These are phyloP conservation scores for Themeda triandra DNA, from an alignment of 176 grass and related monocot genomes.

Conservation along the genomic window DNA sequence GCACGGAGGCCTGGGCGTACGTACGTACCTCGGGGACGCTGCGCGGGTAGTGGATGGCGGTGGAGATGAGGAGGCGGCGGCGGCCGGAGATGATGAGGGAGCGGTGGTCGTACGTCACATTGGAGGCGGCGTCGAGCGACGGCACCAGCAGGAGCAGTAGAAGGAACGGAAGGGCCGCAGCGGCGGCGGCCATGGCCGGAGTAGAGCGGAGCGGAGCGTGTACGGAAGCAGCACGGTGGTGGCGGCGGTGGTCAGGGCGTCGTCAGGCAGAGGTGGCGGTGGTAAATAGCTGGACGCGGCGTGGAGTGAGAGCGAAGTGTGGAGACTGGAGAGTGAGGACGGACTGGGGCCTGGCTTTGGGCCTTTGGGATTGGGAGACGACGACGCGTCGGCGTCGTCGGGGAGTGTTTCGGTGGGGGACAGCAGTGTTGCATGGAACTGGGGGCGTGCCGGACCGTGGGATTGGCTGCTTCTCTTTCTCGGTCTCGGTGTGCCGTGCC, in stretches of 20 bases:
- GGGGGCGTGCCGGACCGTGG: background rate
- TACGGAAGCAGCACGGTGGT: background rate
- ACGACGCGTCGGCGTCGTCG: background rate
- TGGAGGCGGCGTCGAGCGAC: constrained; percentile 24
- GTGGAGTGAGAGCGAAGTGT: background rate
- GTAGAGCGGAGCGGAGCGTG: too few relatives aligned
- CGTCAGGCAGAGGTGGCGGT: background rate
- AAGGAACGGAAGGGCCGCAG: constrained; percentile 14
- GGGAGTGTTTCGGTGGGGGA: constrained; percentile 3
- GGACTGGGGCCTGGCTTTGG: too few relatives aligned
- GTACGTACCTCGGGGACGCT: constrained; percentile 78
- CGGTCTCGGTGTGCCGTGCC: constrained; percentile 20
- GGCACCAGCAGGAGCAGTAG: constrained; percentile 17
- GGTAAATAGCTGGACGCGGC: constrained; percentile 27
- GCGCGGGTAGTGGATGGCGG: constrained; percentile 97
- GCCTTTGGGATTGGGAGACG: too few relatives aligned
- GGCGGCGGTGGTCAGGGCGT: background rate
- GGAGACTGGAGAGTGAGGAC: background rate
- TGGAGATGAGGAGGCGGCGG: constrained; percentile 91
- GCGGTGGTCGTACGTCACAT: constrained; percentile 85
- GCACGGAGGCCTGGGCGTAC: background rate
- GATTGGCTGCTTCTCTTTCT: background rate
- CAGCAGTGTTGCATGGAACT: constrained; percentile 23
- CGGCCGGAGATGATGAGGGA: constrained; percentile 91
- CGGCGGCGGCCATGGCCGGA: constrained; percentile 38